Evolutionary conservation across 2,329 filamentous ascomycete genomes (phyloP).

Genomic region (Clonostachys chloroleuca): DNA sequence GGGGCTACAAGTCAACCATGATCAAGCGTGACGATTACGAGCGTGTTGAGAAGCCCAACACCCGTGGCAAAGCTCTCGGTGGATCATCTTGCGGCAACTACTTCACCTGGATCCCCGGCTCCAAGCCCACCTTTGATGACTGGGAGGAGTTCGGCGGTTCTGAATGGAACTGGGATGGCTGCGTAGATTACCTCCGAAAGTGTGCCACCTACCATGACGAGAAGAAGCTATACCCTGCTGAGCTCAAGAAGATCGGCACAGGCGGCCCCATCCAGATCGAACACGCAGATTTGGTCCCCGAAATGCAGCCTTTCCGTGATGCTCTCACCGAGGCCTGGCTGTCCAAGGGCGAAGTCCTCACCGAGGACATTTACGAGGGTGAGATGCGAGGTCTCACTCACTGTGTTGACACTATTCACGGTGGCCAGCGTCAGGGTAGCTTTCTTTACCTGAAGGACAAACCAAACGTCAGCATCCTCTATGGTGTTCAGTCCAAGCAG

Average conservation of each 20-base stretch:
- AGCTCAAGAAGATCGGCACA: conserved; percentile 44
- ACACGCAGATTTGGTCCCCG: conserved; percentile 49
- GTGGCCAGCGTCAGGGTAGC: conserved; percentile 48
- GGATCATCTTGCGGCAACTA: conserved; percentile 58
- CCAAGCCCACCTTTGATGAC: conserved; percentile 57
- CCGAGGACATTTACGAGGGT: conserved; percentile 52
- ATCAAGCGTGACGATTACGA: conserved; percentile 55
- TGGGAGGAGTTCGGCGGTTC: conserved; percentile 71
- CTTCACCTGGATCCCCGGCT: conserved; percentile 59
- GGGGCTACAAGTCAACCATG: conserved; percentile 58
- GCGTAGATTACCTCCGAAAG: conserved; percentile 48
- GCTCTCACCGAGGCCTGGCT: conserved; percentile 46
- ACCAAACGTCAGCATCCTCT: conserved; percentile 48
- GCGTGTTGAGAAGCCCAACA: conserved; percentile 59
- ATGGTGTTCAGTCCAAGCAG: conserved; percentile 42
- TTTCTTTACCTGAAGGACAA: conserved; percentile 46
- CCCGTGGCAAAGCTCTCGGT: conserved; percentile 54
- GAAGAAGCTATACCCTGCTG: conserved; percentile 30
- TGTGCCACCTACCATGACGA: conserved; percentile 55
- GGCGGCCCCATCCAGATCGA: conserved; percentile 48
- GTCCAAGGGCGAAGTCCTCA: conserved; percentile 42
- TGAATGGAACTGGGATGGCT: conserved; percentile 53
- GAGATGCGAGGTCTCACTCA: conserved; percentile 48
- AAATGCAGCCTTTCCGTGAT: conserved; percentile 45
- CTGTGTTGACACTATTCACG: conserved; percentile 51